Percentiles rank a stretch among this genome's conserved stretches.
These are phyloP conservation scores for Xanthoparmelia taractica DNA, from an alignment of 495 filamentous ascomycete genomes.

Conservation along the genomic window DNA sequence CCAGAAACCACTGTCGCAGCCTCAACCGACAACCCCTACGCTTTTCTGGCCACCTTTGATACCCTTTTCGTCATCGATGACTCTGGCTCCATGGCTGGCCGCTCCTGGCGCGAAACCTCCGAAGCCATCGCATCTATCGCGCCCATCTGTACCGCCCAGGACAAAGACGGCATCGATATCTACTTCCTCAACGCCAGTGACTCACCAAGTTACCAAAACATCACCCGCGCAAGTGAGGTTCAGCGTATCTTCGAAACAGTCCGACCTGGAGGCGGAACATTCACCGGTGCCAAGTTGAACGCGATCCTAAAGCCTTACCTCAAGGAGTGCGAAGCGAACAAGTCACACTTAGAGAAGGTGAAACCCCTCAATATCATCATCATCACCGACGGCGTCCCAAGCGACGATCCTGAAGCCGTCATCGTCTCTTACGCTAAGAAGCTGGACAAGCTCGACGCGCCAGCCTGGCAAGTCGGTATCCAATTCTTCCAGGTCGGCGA, in stretches of 20 bases:
- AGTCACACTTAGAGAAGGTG: conserved; percentile 42
- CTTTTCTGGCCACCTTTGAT: conserved; percentile 83
- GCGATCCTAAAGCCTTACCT: conserved; percentile 70
- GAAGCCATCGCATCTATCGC: conserved; percentile 68
- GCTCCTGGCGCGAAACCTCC: conserved; percentile 67
- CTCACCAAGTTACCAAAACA: conserved; percentile 48
- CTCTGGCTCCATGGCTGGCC: conserved; percentile 76
- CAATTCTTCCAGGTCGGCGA: conserved; percentile 96
- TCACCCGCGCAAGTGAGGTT: conserved; percentile 47
- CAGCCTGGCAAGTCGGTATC: conserved; percentile 81
- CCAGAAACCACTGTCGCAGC: conserved; percentile 20
- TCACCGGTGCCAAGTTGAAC: conserved; percentile 65
- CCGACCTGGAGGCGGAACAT: conserved; percentile 58
- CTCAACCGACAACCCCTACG: conserved; percentile 56
- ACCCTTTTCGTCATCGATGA: conserved; percentile 94
- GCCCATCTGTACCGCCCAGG: conserved; percentile 75
- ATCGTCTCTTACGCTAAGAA: conserved; percentile 60
- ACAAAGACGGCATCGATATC: conserved; percentile 86
- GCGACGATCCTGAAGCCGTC: conserved; percentile 69
- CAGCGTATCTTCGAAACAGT: conserved; percentile 60
- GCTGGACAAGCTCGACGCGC: conserved; percentile 64
- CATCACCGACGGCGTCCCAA: conserved; percentile 83
- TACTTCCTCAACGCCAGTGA: conserved; percentile 69
- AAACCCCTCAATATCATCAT: conserved; percentile 92
- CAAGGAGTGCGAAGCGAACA: conserved; percentile 33